A percentile compares a stretch with the other conserved stretches of the same genome.
Conservation (phyloP, 108 stramenopile genomes). For the Skeletonema tropicum region DNA sequence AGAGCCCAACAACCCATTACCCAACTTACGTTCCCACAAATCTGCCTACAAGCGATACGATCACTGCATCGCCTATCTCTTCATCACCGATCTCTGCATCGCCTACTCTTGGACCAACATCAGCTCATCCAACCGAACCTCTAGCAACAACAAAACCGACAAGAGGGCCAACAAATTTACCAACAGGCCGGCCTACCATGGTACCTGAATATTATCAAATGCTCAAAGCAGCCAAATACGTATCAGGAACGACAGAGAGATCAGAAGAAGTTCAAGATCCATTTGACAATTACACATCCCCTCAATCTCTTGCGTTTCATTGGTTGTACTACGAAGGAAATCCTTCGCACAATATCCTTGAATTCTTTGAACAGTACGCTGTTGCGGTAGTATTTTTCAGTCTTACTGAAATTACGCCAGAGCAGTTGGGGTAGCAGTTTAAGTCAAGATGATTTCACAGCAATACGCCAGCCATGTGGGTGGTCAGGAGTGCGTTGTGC, state of each 20-base stretch:
- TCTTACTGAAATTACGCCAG: slow-evolving; percentile 29
- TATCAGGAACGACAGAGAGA: slow-evolving; percentile 17
- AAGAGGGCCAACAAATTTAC: not conserved
- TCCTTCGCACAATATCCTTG: slow-evolving; percentile 38
- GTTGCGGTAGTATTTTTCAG: slow-evolving; percentile 44
- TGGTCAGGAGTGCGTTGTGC: slow-evolving; percentile 48
- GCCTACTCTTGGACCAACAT: not conserved
- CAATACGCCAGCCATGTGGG: slow-evolving; percentile 33
- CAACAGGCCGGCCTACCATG: slow-evolving; percentile 33
- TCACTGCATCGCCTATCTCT: not conserved
- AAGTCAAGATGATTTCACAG: slow-evolving; percentile 36
- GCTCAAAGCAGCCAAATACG: slow-evolving; percentile 43
- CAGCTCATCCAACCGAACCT: slow-evolving; percentile 10
- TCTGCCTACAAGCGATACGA: not conserved
- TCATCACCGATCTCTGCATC: not conserved
- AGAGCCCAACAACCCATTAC: not conserved
- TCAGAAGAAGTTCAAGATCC: slow-evolving; percentile 5
- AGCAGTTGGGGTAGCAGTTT: not conserved
- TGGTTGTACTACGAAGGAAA: slow-evolving; percentile 45
- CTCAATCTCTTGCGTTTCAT: slow-evolving; percentile 46
- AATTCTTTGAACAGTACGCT: slow-evolving; percentile 55
- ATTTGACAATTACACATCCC: slow-evolving; percentile 15
- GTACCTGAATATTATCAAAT: slow-evolving; percentile 42
- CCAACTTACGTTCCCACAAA: not conserved
- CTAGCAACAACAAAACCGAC: not conserved